phyloP scores from a whole-genome alignment of 2,329 filamentous ascomycete species.

The Dactylellina drechsleri region DNA sequence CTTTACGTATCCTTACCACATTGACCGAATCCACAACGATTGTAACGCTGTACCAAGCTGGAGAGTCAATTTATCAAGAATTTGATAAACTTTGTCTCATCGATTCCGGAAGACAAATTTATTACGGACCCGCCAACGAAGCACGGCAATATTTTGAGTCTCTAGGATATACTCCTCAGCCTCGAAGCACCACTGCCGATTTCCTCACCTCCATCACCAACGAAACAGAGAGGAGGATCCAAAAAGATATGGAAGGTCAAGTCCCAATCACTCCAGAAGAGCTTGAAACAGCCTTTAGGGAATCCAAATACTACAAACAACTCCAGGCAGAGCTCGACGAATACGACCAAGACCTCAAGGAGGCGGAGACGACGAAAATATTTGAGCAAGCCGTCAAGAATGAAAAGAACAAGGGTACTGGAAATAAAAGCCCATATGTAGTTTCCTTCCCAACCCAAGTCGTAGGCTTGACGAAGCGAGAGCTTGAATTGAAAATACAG shows the following conservation, averaged over 20 bases:
- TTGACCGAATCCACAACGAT: constrained; percentile 76
- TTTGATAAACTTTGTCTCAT: constrained; percentile 86
- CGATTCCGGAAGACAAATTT: constrained; percentile 76
- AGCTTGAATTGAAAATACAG: constrained; percentile 81
- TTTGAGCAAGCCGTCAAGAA: constrained; percentile 74
- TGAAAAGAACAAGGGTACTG: constrained; percentile 74
- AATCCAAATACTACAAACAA: constrained; percentile 71
- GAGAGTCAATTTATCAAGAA: constrained; percentile 74
- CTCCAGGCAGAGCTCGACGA: constrained; percentile 71
- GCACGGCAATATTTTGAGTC: constrained; percentile 74
- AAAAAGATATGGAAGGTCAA: constrained; percentile 71
- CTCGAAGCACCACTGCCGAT: constrained; percentile 75
- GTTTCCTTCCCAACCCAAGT: constrained; percentile 76
- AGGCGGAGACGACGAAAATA: constrained; percentile 70
- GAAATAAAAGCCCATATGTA: constrained; percentile 78
- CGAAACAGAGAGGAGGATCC: constrained; percentile 75
- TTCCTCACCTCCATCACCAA: constrained; percentile 82
- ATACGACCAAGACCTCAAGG: constrained; percentile 70
- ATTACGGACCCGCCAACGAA: constrained; percentile 71
- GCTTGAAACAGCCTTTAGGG: constrained; percentile 73
- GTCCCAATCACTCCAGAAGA: constrained; percentile 77
- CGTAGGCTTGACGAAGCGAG: constrained; percentile 68
- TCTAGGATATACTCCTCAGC: constrained; percentile 70
- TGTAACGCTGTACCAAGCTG: constrained; percentile 77
- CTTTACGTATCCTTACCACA: constrained; percentile 77